Percentiles rank a stretch among this genome's conserved stretches.
phyloP scores from a whole-genome alignment of 2,329 filamentous ascomycete species.

The Colletotrichum limetticola region DNA sequence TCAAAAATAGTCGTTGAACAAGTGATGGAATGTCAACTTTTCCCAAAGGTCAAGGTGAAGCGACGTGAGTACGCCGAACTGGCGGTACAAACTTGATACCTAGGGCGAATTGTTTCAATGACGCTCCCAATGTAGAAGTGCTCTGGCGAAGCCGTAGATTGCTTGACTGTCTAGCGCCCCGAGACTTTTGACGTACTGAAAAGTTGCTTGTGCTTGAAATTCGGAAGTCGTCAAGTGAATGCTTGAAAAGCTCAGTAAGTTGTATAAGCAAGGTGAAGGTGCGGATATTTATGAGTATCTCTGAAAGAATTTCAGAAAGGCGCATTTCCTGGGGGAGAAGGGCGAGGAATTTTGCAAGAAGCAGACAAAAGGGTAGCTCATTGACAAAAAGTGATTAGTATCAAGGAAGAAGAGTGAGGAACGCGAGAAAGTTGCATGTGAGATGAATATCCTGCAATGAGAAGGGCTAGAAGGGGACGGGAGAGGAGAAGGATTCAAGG shows the following conservation, averaged over 20 bases:
- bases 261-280: background rate
- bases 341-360: background rate
- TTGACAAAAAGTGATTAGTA: too few species aligned
- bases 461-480: background rate
- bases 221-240: background rate
- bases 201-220: background rate
- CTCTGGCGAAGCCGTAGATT: background rate
- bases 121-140: background rate
- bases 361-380: background rate
- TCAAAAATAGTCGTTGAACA: background rate
- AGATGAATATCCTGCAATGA: background rate
- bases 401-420: background rate
- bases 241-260: background rate
- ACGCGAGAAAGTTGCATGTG: background rate
- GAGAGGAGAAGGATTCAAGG: background rate
- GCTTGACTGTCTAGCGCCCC: background rate
- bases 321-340: background rate
- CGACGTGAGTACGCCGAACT: background rate
- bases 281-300: background rate
- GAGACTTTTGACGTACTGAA: background rate
- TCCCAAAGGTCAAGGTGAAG: background rate
- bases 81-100: background rate
- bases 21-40: background rate
- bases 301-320: background rate
- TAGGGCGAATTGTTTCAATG: background rate